phyloP scores from a whole-genome alignment of 1,284 basidiomycete genomes.

The Rhizoctonia solani region DNA sequence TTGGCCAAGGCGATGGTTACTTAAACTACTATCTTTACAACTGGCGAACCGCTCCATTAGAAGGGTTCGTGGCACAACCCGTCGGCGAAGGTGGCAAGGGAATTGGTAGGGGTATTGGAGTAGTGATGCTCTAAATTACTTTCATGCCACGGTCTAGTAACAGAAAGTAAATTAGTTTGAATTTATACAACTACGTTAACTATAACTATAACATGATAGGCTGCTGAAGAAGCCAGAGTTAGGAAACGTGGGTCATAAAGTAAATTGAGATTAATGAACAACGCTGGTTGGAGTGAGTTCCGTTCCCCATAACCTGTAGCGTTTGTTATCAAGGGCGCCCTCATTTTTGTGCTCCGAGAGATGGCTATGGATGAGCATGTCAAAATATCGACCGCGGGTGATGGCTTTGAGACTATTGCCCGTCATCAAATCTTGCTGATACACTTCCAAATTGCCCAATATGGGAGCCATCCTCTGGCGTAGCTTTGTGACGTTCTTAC shows the following conservation, averaged over 20 bases:
- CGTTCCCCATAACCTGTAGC: slow-evolving; percentile 27
- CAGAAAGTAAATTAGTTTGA: too few relatives aligned
- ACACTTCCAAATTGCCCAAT: slow-evolving; percentile 9
- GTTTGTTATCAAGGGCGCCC: slow-evolving; percentile 12
- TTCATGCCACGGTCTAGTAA: not conserved
- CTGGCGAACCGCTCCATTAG: slow-evolving; percentile 80
- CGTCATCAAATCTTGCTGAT: slow-evolving; percentile 3
- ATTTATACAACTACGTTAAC: too few relatives aligned
- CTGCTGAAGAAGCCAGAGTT: too few relatives aligned
- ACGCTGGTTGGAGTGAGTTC: not conserved
- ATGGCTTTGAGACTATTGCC: slow-evolving; percentile 19
- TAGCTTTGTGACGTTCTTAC: not conserved
- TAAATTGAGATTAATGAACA: not conserved
- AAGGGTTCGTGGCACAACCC: slow-evolving; percentile 59
- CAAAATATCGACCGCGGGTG: slow-evolving; percentile 15
- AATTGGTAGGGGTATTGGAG: slow-evolving; percentile 73
- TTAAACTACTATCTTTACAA: slow-evolving; percentile 93
- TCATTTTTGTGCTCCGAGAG: not conserved
- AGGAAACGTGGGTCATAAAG: not conserved
- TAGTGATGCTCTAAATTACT: slow-evolving; percentile 68
- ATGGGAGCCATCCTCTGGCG: slow-evolving; percentile 8
- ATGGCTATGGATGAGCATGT: slow-evolving; percentile 24
- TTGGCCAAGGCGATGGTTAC: slow-evolving; percentile 87
- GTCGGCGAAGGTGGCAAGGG: slow-evolving; percentile 49
- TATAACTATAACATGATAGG: too few relatives aligned